Evolutionary conservation across 2,329 filamentous ascomycete genomes (phyloP).

Genomic region (Paracoccidioides lutzii): DNA sequence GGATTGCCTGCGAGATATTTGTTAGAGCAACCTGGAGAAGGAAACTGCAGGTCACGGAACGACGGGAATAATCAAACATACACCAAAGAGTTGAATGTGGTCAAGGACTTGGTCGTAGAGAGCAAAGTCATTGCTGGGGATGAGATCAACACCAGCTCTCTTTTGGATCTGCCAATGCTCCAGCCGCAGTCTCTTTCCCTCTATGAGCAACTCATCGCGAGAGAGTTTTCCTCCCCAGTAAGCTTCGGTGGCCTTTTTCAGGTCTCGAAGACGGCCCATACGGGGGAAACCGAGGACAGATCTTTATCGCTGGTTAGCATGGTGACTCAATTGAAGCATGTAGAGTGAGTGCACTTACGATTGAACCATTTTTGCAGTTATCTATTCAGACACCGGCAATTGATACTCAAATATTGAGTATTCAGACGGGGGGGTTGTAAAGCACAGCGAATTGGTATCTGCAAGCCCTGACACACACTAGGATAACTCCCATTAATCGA

Average conservation of each 20-base stretch:
- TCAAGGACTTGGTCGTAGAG: conserved; percentile 96
- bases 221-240: conserved; percentile 95
- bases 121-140: conserved; percentile 98
- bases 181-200: conserved; percentile 92
- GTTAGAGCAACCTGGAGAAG: background rate
- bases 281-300: conserved; percentile 96
- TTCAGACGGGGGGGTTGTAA: background rate
- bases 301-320: conserved; percentile 19
- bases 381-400: background rate
- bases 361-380: conserved; percentile 44
- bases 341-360: conserved; percentile 34
- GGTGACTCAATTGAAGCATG: background rate
- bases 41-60: too few relatives aligned
- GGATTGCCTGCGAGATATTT: conserved; percentile 51
- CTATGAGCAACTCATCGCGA: conserved; percentile 74
- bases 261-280: conserved; percentile 95
- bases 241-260: conserved; percentile 99
- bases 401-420: background rate
- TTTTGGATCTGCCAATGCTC: conserved; percentile 99
- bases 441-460: background rate
- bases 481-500: background rate
- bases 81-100: conserved; percentile 96
- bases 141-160: conserved; percentile 91
- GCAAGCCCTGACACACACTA: background rate
- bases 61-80: conserved; percentile 36